Base-by-base conservation (phyloP, 202 grass and related monocot genomes). In the Zizania palustris region DNA sequence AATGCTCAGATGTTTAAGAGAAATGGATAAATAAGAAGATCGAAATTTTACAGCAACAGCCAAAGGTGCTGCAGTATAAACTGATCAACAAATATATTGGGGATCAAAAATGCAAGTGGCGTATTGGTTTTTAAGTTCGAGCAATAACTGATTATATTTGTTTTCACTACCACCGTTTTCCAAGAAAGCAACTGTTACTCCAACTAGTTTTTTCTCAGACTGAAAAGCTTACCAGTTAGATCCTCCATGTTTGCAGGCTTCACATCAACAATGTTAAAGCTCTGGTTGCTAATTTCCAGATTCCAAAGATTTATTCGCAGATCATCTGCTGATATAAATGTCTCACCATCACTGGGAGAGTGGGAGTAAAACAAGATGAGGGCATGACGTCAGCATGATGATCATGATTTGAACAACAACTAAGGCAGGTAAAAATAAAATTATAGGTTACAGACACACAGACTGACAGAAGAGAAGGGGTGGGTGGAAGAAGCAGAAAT, bases 161-260 rank as follows among this genome's bases (percentile, higher is more conserved):
- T 55, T 61, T 48, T 43, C n/a, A 74, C 63, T 62, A 60, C 65
- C 44, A 38, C 9, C 63, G 34, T 11, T 56, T 81, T 46, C 37
- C 16, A 53, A 82, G 18, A 80, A 45, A 71, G 33, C 33, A 48
- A 65, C 14, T 39, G 71, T 56, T 57, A 70, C 56, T 63, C 15
- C 60, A 11, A 66, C 42, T 35, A 81, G 18, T 39, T 63, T 62
- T 62, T 55, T 55, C 45, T 77, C n/a, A 50, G 67, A 36, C 67
- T 57, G n/a, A 45, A 72, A 72, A 42, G 45, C 56, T 54, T 85
- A 85, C 83, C 83, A 44, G 83, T 93, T 66, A 93, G 87, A 77
- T 93, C 91, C 87, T 93, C 91, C 91, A 93, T 93, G 74, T 93
- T 93, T 85, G 82, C 60, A 82, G 91, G 91, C 71, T 93, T 93